Base-by-base conservation (phyloP, 2,329 filamentous ascomycete genomes). In the Paecilomyces formosus region DNA sequence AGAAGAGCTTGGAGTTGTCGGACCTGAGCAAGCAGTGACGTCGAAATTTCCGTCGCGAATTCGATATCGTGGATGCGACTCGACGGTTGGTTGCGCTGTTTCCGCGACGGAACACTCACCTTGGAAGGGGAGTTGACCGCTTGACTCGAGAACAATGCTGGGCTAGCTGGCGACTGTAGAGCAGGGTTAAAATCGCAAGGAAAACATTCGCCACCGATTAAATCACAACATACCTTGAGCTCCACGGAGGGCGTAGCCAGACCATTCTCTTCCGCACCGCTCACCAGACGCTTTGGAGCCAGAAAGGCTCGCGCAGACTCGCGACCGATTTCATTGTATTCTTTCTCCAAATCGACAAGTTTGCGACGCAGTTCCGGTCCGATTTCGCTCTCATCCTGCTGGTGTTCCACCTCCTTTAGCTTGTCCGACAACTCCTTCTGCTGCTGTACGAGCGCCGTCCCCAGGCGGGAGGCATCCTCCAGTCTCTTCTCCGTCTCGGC, bases 41-140 rank as follows among this genome's bases (percentile, higher is more conserved):
- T 96, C 70, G 92, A 97, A 68, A 99, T 97, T 71, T 99, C 93
- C 55, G 94, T 92, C n/a, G 93, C 94, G 70, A 99, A 96, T 67
- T 97, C 92, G 70, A 99, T 96, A 69, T 99, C 94, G 71, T 97
- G 92, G 12, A 96, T 88, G 55, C 92, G 87, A 70, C 87, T 94
- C 9, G 88, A 85, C 1, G 90, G 89, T 70, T 97, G 93, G 66
- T 97, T 97, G 58, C 94, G 85, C 70, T 94, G 84, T 72, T 92
- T 94, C 65, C 93, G 85, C 65, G 90, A 93, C 1, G 92, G 92
- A 8, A 94, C 89, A 66, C 83, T 89, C 62, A 96, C 81, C 76
- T 97, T 99, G 51, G 90, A 92, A 2, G 93, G 93, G 24, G 93
- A 97, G 59, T 85, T 88, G 8, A 88, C 88, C 51, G 90, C 89